Conservation (phyloP, 73 alveolate species). For the Paramecium sexaurelia region DNA sequence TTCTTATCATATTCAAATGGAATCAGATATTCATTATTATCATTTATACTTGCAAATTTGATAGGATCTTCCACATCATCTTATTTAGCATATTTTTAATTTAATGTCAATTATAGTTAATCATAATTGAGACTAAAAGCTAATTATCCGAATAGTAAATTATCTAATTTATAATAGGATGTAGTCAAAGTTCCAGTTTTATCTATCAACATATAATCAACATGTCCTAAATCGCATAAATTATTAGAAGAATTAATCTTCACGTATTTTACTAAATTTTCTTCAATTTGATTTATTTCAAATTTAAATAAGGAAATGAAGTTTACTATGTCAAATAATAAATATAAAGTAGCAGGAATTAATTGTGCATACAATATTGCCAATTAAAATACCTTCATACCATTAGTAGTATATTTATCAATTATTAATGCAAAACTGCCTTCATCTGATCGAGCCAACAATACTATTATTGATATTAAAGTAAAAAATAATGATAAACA, state of each 20-base stretch:
- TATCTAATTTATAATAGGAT: constrained; percentile 47
- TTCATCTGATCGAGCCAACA: constrained; percentile 62
- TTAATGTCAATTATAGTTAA: background rate
- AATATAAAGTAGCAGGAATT: constrained; percentile 54
- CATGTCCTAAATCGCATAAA: constrained; percentile 60
- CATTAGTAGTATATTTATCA: constrained; percentile 32
- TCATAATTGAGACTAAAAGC: constrained; percentile 29
- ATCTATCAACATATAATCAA: constrained; percentile 67
- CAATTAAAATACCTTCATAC: constrained; percentile 51
- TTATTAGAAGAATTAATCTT: constrained; percentile 20
- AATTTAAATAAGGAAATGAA: background rate
- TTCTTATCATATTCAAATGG: constrained; percentile 26
- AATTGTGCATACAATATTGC: constrained; percentile 53
- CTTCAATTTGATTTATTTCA: constrained; percentile 14
- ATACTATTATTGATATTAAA: constrained; percentile 52
- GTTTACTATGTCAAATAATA: constrained; percentile 34
- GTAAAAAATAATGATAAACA: constrained; percentile 21
- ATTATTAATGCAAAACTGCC: background rate
- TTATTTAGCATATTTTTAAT: background rate
- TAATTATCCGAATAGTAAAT: background rate
- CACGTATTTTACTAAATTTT: background rate
- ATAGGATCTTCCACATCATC: constrained; percentile 15
- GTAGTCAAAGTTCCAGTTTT: constrained; percentile 63
- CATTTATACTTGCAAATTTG: background rate
- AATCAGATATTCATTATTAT: constrained; percentile 48